Evolutionary conservation across 2,329 filamentous ascomycete species (phyloP).

Genomic region (Aureobasidium mangrovei): DNA sequence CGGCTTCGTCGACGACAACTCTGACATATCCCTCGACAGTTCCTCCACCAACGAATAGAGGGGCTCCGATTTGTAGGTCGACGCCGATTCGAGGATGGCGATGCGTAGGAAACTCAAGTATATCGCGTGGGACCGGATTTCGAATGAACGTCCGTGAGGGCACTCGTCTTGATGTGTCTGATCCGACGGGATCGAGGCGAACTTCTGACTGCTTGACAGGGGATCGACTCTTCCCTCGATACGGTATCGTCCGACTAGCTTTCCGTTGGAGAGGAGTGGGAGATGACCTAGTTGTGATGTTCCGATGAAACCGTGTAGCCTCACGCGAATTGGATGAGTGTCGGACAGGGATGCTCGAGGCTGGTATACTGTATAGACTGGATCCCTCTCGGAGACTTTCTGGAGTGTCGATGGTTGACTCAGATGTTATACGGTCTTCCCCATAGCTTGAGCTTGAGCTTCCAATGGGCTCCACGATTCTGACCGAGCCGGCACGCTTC

Average conservation of each 20-base stretch:
- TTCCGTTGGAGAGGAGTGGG: constrained; percentile 15
- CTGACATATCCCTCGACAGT: constrained; percentile 44
- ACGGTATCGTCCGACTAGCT: constrained; percentile 30
- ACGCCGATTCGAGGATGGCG: constrained; percentile 42
- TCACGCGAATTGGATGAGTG: constrained; percentile 34
- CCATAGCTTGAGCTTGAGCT: constrained; percentile 15
- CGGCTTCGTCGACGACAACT: constrained; percentile 40
- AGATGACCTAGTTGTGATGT: constrained; percentile 1
- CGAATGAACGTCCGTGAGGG: constrained; percentile 43
- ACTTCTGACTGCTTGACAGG: constrained; percentile 38
- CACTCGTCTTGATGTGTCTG: constrained; percentile 34
- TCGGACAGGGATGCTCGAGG: constrained; percentile 36
- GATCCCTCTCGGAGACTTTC: constrained; percentile 28
- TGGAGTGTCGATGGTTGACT: constrained; percentile 22
- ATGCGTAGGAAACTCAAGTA: constrained; percentile 41
- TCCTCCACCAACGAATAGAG: constrained; percentile 47
- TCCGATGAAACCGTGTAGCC: not conserved
- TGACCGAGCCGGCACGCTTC: constrained; percentile 20
- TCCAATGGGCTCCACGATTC: constrained; percentile 19
- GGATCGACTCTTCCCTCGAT: constrained; percentile 39
- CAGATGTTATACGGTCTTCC: constrained; percentile 16
- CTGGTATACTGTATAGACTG: constrained; percentile 39
- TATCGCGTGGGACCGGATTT: constrained; percentile 37
- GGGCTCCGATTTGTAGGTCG: constrained; percentile 41
- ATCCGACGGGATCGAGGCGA: constrained; percentile 34